Conservation (phyloP, 2,329 filamentous ascomycete species). For the Colletotrichum scovillei region DNA sequence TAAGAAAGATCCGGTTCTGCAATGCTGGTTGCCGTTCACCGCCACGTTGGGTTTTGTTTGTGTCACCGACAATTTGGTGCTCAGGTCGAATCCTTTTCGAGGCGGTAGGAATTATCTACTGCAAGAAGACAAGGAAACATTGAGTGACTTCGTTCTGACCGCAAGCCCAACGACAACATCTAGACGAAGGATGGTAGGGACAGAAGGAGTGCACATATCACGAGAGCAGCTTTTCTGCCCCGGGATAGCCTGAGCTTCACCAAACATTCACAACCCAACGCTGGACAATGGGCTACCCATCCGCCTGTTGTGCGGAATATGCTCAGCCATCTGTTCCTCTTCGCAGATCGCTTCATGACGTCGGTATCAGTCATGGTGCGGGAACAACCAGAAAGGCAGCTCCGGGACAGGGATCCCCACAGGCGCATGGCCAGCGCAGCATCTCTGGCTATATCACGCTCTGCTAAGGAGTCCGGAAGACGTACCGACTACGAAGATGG, state of each 20-base stretch:
- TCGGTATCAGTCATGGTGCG: slow-evolving; percentile 29
- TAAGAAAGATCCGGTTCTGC: slow-evolving; percentile 35
- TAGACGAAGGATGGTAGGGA: background rate
- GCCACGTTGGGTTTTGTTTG: slow-evolving; percentile 36
- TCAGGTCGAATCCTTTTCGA: slow-evolving; percentile 17
- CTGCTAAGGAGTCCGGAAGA: slow-evolving; percentile 19
- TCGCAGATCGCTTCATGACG: slow-evolving; percentile 32
- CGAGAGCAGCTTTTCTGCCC: slow-evolving; percentile 28
- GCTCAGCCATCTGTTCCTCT: slow-evolving; percentile 14
- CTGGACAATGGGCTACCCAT: slow-evolving; percentile 11
- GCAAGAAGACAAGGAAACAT: background rate
- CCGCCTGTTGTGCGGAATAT: background rate
- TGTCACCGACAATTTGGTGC: slow-evolving; percentile 37
- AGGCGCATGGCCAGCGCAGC: slow-evolving; percentile 32
- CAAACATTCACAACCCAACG: slow-evolving; percentile 13
- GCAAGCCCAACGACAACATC: background rate
- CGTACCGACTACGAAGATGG: slow-evolving; percentile 21
- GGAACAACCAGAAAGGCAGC: slow-evolving; percentile 27
- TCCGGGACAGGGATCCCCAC: slow-evolving; percentile 21
- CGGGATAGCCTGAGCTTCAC: slow-evolving; percentile 5
- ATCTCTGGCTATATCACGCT: slow-evolving; percentile 25
- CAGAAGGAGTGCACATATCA: slow-evolving; percentile 22
- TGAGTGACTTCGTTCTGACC: background rate
- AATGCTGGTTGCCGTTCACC: slow-evolving; percentile 35
- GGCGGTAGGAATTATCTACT: background rate